phyloP scores from a whole-genome alignment of 2,329 filamentous ascomycete species.

The Apiospora malaysiana region DNA sequence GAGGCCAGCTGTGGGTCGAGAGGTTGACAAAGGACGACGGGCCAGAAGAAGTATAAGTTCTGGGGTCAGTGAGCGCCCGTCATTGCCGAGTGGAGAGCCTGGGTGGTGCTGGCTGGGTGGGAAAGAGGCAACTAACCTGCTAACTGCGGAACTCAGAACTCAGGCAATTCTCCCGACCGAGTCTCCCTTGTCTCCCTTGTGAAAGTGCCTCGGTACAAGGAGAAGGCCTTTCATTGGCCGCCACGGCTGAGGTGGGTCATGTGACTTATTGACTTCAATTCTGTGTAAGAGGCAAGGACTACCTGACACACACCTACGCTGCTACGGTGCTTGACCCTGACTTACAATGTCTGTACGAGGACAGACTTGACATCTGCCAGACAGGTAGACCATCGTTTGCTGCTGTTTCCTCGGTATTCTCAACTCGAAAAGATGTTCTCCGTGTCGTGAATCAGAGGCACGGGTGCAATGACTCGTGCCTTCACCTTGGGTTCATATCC shows the following conservation, averaged over 20 bases:
- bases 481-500: background rate
- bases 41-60: background rate
- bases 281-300: too few species aligned
- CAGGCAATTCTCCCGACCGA: slow-evolving; percentile 7
- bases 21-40: background rate
- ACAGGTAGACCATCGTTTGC: background rate
- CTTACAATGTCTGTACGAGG: background rate
- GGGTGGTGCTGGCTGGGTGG: background rate
- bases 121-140: too few species aligned
- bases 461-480: background rate
- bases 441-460: background rate
- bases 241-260: background rate
- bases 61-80: slow-evolving; percentile 5
- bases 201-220: slow-evolving; percentile 7
- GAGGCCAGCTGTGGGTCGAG: background rate
- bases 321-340: too few species aligned
- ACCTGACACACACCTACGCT: background rate
- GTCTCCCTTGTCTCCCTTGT: slow-evolving; percentile 6
- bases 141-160: too few species aligned
- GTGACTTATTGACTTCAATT: background rate
- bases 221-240: background rate
- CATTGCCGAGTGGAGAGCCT: background rate
- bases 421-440: background rate
- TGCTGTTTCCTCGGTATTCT: background rate
- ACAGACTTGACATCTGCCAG: background rate